These are phyloP conservation scores for Penicillium paneum DNA, from an alignment of 2,329 filamentous ascomycete genomes.

Conservation along the genomic window DNA sequence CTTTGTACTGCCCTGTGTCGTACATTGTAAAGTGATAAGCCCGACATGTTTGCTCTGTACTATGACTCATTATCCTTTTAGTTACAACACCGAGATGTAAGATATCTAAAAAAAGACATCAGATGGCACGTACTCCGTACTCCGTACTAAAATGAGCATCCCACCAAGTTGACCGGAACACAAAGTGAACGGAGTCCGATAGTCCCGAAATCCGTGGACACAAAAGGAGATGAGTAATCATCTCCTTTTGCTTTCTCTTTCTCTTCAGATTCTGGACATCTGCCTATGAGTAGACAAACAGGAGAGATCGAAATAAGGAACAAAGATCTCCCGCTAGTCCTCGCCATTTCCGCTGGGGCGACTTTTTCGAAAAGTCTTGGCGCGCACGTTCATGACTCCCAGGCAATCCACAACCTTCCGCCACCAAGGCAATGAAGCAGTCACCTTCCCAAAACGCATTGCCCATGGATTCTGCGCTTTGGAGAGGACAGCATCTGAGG, in stretches of 20 bases:
- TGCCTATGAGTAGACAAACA: background rate
- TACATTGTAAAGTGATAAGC: background rate
- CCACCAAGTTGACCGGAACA: background rate
- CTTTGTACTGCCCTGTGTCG: too few relatives aligned
- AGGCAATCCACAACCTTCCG: slow-evolving; percentile 14
- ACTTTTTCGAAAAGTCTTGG: slow-evolving; percentile 15
- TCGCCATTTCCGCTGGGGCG: slow-evolving; percentile 1
- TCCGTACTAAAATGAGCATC: too few relatives aligned
- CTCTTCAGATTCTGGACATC: background rate
- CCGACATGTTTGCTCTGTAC: background rate
- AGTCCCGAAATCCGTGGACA: slow-evolving; percentile 8
- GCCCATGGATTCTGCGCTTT: background rate
- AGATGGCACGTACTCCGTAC: too few relatives aligned
- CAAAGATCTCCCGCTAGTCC: slow-evolving; percentile 3
- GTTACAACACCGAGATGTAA: background rate
- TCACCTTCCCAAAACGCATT: background rate
- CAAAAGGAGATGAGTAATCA: slow-evolving; percentile 8
- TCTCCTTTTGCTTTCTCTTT: background rate
- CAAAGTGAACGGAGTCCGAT: slow-evolving; percentile 6
- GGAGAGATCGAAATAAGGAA: background rate
- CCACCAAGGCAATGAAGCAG: slow-evolving; percentile 6
- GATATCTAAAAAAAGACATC: background rate
- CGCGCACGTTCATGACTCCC: slow-evolving; percentile 12
- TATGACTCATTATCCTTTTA: background rate
- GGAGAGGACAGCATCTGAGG: background rate